Conservation (phyloP, 176 grass and related monocot genomes). For the Bonia amplexicaulis region DNA sequence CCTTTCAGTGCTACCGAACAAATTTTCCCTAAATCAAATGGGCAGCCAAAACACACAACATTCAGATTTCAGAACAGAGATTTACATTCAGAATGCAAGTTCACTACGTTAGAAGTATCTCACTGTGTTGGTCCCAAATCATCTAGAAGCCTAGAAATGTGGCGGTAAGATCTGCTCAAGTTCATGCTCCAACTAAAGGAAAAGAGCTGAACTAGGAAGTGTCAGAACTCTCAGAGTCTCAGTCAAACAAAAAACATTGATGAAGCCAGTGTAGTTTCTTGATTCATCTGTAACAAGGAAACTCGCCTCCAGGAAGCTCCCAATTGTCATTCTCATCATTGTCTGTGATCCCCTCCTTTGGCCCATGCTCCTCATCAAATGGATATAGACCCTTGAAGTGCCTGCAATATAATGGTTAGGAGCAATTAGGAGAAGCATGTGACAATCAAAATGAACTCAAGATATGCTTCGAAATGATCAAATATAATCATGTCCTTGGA, state of each 20-base stretch:
- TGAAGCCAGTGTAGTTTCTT: background rate
- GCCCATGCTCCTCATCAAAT: background rate
- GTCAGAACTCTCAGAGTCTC: background rate
- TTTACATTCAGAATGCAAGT: background rate
- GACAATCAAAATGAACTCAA: background rate
- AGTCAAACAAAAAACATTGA: background rate
- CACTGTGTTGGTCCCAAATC: background rate
- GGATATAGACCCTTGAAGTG: constrained; percentile 39
- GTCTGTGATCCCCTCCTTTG: background rate
- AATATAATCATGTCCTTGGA: background rate
- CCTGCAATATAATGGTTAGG: background rate
- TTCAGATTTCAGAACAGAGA: background rate
- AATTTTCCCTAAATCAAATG: background rate
- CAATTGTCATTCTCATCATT: constrained; percentile 42
- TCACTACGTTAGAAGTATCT: background rate
- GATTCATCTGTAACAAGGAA: constrained; percentile 37
- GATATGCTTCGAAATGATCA: background rate
- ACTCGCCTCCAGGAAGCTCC: constrained; percentile 39
- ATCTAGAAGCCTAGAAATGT: background rate
- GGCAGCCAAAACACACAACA: background rate
- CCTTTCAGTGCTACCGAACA: too few relatives aligned
- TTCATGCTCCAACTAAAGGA: background rate
- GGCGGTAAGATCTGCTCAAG: background rate
- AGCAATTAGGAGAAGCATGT: background rate
- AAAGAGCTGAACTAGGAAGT: background rate